These are phyloP conservation scores for Lentinula aciculospora DNA, from an alignment of 768 basidiomycete genomes.

Conservation along the genomic window DNA sequence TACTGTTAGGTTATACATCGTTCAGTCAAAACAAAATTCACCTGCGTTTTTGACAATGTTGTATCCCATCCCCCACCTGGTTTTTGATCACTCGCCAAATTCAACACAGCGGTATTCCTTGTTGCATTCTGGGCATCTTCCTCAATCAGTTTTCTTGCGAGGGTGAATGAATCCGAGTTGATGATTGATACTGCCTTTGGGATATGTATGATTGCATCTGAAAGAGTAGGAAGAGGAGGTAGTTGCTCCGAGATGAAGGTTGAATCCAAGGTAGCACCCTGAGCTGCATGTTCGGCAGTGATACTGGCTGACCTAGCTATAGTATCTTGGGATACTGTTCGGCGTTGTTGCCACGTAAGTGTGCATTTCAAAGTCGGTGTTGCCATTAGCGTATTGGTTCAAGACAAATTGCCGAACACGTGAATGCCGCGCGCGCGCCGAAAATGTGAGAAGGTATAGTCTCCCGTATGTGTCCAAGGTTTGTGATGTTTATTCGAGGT, in stretches of 20 bases:
- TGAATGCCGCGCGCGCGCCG: too few species aligned
- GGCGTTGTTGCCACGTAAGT: not conserved
- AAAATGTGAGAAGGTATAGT: too few species aligned
- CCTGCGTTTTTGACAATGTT: slow-evolving; percentile 26
- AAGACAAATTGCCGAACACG: not conserved
- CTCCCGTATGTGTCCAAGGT: too few species aligned
- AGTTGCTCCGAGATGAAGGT: slow-evolving; percentile 23
- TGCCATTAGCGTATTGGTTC: not conserved
- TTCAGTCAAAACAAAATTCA: slow-evolving; percentile 3
- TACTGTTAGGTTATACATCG: not conserved
- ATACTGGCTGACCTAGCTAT: slow-evolving; percentile 21
- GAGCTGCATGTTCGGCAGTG: slow-evolving; percentile 17
- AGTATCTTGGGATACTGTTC: slow-evolving; percentile 10
- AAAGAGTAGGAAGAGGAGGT: slow-evolving; percentile 14
- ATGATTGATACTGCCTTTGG: slow-evolving; percentile 19
- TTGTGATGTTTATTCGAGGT: too few species aligned
- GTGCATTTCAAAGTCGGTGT: not conserved
- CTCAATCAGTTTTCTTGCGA: slow-evolving; percentile 25
- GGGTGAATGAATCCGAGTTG: slow-evolving; percentile 32
- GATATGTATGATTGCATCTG: slow-evolving; percentile 11
- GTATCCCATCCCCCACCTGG: slow-evolving; percentile 27
- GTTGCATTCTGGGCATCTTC: slow-evolving; percentile 15
- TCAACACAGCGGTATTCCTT: slow-evolving; percentile 29
- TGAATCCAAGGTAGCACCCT: slow-evolving; percentile 26
- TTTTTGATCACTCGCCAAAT: slow-evolving; percentile 30